Percentiles rank a stretch among this genome's conserved stretches.
phyloP scores from a whole-genome alignment of 441 rosid species.

The Pelargonium cotyledonis region DNA sequence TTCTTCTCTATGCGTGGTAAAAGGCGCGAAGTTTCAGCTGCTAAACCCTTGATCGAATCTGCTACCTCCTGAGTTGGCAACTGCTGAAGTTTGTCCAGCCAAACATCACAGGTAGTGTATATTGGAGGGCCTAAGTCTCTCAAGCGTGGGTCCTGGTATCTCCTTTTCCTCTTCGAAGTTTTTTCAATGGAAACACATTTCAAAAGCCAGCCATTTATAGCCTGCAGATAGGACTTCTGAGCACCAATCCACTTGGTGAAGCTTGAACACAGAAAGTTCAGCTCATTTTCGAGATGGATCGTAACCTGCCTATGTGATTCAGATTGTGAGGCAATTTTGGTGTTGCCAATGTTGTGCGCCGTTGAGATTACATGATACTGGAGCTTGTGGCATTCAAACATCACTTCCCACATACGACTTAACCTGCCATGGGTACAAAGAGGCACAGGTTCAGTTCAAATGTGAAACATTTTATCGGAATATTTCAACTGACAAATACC shows the following conservation, averaged over 20 bases:
- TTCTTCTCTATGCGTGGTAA: conserved; percentile 71
- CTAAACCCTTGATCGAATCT: conserved; percentile 52
- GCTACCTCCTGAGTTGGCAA: conserved; percentile 55
- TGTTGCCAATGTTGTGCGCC: conserved; percentile 37
- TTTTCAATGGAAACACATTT: conserved; percentile 49
- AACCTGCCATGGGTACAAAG: conserved; percentile 41
- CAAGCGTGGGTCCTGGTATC: conserved; percentile 15
- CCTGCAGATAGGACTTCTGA: conserved; percentile 57
- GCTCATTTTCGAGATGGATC: conserved; percentile 59
- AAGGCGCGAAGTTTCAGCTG: conserved; percentile 51
- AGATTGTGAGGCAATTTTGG: conserved; percentile 46
- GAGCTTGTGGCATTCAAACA: conserved; percentile 79
- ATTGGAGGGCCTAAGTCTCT: conserved; percentile 63
- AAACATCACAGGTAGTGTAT: conserved; percentile 55
- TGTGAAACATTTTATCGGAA: neutral
- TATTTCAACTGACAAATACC: neutral
- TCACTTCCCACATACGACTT: conserved; percentile 92
- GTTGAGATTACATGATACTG: conserved; percentile 54
- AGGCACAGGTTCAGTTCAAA: neutral
- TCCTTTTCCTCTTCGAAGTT: conserved; percentile 38
- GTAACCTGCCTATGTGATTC: conserved; percentile 67
- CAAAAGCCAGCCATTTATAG: conserved; percentile 63
- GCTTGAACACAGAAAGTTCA: conserved; percentile 44
- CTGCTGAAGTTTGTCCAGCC: conserved; percentile 54
- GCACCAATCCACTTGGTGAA: conserved; percentile 79